phyloP scores from a whole-genome alignment of 208 protist species.

The Trypanosoma vivax region DNA sequence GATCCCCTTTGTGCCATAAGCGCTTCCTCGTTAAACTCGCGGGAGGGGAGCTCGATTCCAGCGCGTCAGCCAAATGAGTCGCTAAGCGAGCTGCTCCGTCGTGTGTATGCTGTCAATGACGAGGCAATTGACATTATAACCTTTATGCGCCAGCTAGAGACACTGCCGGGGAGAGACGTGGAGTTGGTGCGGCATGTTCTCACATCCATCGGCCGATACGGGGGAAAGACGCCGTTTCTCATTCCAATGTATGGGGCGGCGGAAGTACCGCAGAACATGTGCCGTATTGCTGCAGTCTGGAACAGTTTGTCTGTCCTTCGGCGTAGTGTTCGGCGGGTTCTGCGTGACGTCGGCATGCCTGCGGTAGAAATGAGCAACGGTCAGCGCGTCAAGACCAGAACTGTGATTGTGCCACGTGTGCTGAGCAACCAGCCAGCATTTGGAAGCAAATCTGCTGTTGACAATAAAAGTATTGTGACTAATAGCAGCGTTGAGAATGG shows the following conservation, averaged over 20 bases:
- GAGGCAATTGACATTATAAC: conserved; percentile 51
- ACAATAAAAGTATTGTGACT: background rate
- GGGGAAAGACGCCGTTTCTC: conserved; percentile 68
- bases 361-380: conserved; percentile 72
- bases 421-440: background rate
- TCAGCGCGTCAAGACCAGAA: conserved; percentile 55
- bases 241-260: conserved; percentile 63
- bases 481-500: background rate
- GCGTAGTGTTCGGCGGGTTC: conserved; percentile 40
- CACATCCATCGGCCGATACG: conserved; percentile 71
- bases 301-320: conserved; percentile 74
- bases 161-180: conserved; percentile 23
- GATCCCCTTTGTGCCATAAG: too few relatives aligned
- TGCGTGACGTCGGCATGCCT: conserved; percentile 21
- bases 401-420: conserved; percentile 43
- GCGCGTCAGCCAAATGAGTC: conserved; percentile 18
- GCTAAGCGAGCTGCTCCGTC: conserved; percentile 33
- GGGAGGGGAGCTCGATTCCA: too few relatives aligned
- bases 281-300: conserved; percentile 80
- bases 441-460: background rate
- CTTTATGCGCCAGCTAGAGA: conserved; percentile 54
- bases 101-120: conserved; percentile 39
- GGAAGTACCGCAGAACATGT: conserved; percentile 86
- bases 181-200: conserved; percentile 56
- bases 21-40: too few relatives aligned